phyloP scores from a whole-genome alignment of 352 stramenopile species.

The Hyaloperonospora arabidopsidis region DNA sequence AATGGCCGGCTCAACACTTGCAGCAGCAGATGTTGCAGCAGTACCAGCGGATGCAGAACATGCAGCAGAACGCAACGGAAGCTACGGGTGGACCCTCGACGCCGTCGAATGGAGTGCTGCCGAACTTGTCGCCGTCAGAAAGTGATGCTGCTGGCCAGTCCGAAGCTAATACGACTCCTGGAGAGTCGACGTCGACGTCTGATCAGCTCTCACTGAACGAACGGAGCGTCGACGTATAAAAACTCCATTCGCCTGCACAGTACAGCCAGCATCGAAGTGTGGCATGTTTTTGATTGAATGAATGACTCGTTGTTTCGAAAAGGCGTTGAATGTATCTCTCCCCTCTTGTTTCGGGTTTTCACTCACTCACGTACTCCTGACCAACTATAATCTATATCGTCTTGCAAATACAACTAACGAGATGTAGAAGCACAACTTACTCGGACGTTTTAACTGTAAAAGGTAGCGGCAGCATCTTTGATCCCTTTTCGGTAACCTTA shows the following conservation, averaged over 20 bases:
- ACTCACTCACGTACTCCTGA: too few relatives aligned
- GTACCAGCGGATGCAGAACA: constrained; percentile 69
- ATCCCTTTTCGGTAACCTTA: constrained; percentile 57
- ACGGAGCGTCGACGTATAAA: constrained; percentile 71
- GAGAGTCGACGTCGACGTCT: constrained; percentile 22
- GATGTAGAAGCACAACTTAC: constrained; percentile 9
- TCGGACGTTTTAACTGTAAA: constrained; percentile 40
- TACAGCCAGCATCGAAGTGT: constrained; percentile 11
- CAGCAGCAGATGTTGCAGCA: constrained; percentile 87
- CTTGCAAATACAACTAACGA: constrained; percentile 27
- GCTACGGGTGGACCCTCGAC: constrained; percentile 8
- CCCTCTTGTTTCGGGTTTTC: too few relatives aligned
- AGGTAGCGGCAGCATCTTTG: constrained; percentile 35
- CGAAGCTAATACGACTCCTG: constrained; percentile 20
- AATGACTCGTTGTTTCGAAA: constrained; percentile 16
- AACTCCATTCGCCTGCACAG: constrained; percentile 1
- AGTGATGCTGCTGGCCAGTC: constrained; percentile 27
- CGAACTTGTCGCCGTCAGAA: constrained; percentile 39
- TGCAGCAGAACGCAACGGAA: constrained; percentile 38
- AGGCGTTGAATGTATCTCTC: constrained; percentile 9
- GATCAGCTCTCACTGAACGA: constrained; percentile 71
- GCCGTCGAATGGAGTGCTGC: constrained; percentile 24
- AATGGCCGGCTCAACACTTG: constrained; percentile 73
- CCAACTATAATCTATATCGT: constrained; percentile 28
- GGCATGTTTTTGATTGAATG: constrained; percentile 29